Base-by-base conservation (phyloP, 495 filamentous ascomycete species). In the Aspergillus nanangensis region DNA sequence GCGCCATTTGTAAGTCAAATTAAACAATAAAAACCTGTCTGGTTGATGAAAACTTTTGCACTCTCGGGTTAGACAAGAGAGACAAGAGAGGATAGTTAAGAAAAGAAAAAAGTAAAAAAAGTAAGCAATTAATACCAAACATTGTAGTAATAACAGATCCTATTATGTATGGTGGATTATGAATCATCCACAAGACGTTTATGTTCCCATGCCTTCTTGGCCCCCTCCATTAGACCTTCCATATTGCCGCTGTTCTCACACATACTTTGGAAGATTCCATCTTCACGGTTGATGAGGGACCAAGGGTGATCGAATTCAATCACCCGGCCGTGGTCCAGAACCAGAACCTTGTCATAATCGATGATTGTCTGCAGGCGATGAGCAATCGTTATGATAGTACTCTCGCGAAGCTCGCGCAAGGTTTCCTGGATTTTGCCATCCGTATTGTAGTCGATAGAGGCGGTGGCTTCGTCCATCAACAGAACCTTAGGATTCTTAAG, bases 381-480 rank as follows among this genome's bases (percentile, higher is more conserved):
- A n/a, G 94, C 94, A 55, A 99, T 97, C 0, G 94, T 97, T 58
- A 95, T 90, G 61, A 94, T 95, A 9, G 94, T 99, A 67, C 84
- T 90, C 33, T 84, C 83, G 45, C 69, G 72, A 31, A 97, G 74
- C 61, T 96, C 88, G 29, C 88, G 84, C 46, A 99, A 86, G 0
- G 94, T 96, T 45, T 87, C 87, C 63, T 99, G 94, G 60, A 99
- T 97, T 66, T 96, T 96, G 48, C 81, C 71, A 57, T 99, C 94
- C 13, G 93, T 99, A 25, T 82, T 83, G 66, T 97, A 97, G 73
- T 99, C 94, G 60, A 99, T 97, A 1, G 89, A 95, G 0, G 93
- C 94, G 19, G 94, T 99, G 14, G 94, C 94, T 72, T 99, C 94
- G 66, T 99, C 94, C 93, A 99, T 97, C 61, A 99, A 84, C 3